Evolutionary conservation across 2,329 filamentous ascomycete genomes (phyloP).

Genomic region (Pseudogymnoascus pannorum): DNA sequence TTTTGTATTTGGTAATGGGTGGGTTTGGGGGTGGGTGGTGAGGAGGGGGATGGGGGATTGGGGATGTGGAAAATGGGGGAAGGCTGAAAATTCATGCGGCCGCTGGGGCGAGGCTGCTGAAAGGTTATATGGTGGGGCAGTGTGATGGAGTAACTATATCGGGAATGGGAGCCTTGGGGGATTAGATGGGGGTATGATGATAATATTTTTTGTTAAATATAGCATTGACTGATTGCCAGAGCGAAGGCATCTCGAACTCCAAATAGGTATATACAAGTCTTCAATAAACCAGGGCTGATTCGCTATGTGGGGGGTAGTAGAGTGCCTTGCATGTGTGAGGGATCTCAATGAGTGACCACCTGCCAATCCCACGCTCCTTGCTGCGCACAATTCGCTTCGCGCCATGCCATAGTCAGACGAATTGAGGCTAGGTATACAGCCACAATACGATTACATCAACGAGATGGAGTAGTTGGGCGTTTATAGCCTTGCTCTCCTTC

Average conservation of each 20-base stretch:
- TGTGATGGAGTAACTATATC: background rate
- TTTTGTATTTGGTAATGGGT: background rate
- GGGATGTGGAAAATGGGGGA: background rate
- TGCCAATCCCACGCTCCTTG: background rate
- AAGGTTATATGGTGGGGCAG: background rate
- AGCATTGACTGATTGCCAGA: background rate
- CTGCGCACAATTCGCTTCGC: background rate
- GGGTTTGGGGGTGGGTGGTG: background rate
- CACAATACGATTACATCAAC: no score
- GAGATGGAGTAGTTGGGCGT: no score
- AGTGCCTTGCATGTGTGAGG: background rate
- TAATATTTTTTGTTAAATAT: background rate
- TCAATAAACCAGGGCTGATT: background rate
- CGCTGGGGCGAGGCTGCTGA: background rate
- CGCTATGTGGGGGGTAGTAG: background rate
- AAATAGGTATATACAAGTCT: background rate
- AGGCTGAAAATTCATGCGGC: slow-evolving; percentile 7
- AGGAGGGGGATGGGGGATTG: background rate
- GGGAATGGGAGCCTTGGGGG: background rate
- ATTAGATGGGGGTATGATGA: background rate
- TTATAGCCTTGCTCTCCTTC: no score
- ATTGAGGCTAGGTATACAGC: background rate
- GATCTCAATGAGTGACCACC: no score
- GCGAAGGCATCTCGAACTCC: background rate
- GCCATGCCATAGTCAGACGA: background rate